Evolutionary conservation across 352 stramenopile genomes (phyloP).

Genomic region (Phytophthora meadii): DNA sequence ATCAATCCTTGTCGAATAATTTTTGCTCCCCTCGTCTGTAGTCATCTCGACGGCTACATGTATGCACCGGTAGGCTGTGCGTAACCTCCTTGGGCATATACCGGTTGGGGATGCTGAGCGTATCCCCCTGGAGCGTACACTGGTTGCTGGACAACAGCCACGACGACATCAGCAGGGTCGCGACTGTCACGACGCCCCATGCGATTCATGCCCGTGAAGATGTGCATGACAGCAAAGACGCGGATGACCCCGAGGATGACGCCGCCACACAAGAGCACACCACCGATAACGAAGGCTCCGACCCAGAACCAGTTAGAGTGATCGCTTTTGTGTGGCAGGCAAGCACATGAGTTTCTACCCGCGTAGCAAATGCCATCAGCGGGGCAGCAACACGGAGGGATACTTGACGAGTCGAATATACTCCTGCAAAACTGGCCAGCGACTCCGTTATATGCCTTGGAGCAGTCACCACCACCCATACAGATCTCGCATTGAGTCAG

Average conservation of each 20-base stretch:
- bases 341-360: constrained; percentile 44
- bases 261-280: constrained; percentile 36
- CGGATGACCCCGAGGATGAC: constrained; percentile 40
- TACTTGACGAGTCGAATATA: constrained; percentile 42
- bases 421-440: constrained; percentile 60
- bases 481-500: constrained; percentile 60
- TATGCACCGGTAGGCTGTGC: constrained; percentile 32
- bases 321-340: constrained; percentile 16
- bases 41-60: constrained; percentile 28
- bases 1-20: neutral
- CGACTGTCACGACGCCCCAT: constrained; percentile 23
- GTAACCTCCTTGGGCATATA: constrained; percentile 47
- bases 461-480: constrained; percentile 53
- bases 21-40: constrained; percentile 18
- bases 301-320: constrained; percentile 44
- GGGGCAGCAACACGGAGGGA: constrained; percentile 62
- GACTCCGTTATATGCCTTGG: constrained; percentile 50
- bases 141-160: constrained; percentile 30
- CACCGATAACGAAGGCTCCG: constrained; percentile 34
- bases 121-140: constrained; percentile 46
- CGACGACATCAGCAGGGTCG: constrained; percentile 13
- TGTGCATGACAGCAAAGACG: constrained; percentile 1
- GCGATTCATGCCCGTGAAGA: constrained; percentile 3
- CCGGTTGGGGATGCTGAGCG: constrained; percentile 45
- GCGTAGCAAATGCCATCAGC: constrained; percentile 42